phyloP scores from a whole-genome alignment of 2,329 filamentous ascomycete species.

The Aspergillus clavatus region DNA sequence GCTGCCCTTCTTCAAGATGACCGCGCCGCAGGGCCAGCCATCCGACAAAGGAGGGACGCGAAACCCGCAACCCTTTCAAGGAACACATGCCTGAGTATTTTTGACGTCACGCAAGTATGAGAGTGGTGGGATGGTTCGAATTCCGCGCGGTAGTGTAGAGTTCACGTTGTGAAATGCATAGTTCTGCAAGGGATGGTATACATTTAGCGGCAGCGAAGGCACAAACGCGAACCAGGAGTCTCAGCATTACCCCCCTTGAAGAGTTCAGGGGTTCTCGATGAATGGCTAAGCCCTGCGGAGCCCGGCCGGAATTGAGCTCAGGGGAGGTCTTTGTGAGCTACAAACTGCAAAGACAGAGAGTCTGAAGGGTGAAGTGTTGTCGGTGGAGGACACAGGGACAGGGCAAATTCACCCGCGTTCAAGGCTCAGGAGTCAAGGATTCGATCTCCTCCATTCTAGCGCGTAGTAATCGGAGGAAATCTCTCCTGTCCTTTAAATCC shows the following conservation, averaged over 20 bases:
- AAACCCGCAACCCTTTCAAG: conserved; percentile 27
- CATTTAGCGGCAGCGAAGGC: conserved; percentile 20
- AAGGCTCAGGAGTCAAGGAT: conserved; percentile 40
- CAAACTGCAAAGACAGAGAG: conserved; percentile 20
- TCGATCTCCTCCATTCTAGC: conserved; percentile 44
- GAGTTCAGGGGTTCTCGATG: conserved; percentile 17
- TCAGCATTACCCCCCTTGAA: conserved; percentile 16
- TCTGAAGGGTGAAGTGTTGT: conserved; percentile 11
- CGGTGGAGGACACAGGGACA: no score
- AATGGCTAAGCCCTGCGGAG: conserved; percentile 14
- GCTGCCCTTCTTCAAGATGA: conserved; percentile 20
- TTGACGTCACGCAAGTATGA: conserved; percentile 36
- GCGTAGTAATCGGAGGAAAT: conserved; percentile 50
- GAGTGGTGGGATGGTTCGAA: conserved; percentile 26
- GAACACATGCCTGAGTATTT: conserved; percentile 39
- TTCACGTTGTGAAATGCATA: conserved; percentile 30
- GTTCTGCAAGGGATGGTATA: conserved; percentile 33
- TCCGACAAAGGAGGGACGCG: conserved; percentile 29
- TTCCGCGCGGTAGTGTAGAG: conserved; percentile 16
- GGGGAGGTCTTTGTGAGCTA: no score
- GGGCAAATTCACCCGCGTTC: conserved; percentile 15
- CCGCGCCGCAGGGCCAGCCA: conserved; percentile 26
- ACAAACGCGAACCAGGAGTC: conserved; percentile 13
- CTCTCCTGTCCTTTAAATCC: conserved; percentile 46
- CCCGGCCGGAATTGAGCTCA: background rate